Evolutionary conservation across 179 eudicot genomes (phyloP).

Genomic region (Silene coronaria): DNA sequence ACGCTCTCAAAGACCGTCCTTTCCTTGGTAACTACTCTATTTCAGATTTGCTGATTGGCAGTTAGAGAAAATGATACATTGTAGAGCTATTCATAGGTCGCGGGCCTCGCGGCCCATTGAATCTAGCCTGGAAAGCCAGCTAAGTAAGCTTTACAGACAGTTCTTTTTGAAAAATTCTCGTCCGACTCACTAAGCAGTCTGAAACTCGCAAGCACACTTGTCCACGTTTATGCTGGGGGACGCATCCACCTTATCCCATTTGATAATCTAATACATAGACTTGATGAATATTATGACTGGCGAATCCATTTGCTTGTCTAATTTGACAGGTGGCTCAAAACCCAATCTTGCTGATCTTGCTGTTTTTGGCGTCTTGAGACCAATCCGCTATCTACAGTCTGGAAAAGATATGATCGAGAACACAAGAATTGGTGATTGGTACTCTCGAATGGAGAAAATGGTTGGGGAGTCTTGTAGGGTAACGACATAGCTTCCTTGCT

Average conservation of each 20-base stretch:
- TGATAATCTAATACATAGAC: neutral
- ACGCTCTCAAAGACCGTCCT: constrained; percentile 68
- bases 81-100: too few species aligned
- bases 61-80: neutral
- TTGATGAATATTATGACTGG: neutral
- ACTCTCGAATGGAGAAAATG: constrained; percentile 62
- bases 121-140: too few species aligned
- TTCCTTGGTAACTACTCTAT: constrained; percentile 57
- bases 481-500: constrained; percentile 25
- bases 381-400: constrained; percentile 78
- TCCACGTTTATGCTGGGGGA: too few species aligned
- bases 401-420: constrained; percentile 91
- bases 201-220: too few species aligned
- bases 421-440: constrained; percentile 86
- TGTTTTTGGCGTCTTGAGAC: constrained; percentile 84
- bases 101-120: too few species aligned
- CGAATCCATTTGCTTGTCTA: neutral
- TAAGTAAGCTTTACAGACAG: too few species aligned
- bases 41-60: neutral
- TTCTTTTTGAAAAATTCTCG: too few species aligned
- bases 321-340: constrained; percentile 56
- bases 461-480: constrained; percentile 60
- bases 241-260: too few species aligned
- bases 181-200: too few species aligned
- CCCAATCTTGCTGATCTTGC: constrained; percentile 92